Evolutionary conservation across 108 stramenopile genomes (phyloP).

Genomic region (Stephanodiscus triporus): DNA sequence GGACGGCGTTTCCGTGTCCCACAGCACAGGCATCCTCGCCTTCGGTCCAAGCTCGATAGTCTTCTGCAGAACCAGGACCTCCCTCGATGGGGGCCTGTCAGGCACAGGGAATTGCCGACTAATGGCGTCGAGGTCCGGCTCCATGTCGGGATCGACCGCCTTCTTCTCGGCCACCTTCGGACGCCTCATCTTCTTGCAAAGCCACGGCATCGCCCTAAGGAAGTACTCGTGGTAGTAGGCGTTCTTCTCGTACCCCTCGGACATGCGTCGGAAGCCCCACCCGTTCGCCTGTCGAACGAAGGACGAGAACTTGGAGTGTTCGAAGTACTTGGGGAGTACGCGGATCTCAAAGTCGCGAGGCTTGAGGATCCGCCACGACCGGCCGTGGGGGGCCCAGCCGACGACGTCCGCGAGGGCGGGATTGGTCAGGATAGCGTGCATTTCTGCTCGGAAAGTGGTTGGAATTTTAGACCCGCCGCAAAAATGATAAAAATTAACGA

Average conservation of each 20-base stretch:
- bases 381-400: constrained; percentile 76
- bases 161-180: constrained; percentile 62
- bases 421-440: constrained; percentile 68
- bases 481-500: neutral
- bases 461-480: neutral
- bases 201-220: constrained; percentile 39
- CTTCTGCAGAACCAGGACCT: constrained; percentile 57
- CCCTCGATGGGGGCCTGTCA: constrained; percentile 40
- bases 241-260: constrained; percentile 65
- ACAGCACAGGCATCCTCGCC: constrained; percentile 68
- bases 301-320: constrained; percentile 61
- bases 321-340: constrained; percentile 71
- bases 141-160: constrained; percentile 53
- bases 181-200: constrained; percentile 46
- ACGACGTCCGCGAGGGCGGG: constrained; percentile 62
- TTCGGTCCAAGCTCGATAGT: constrained; percentile 68
- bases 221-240: constrained; percentile 70
- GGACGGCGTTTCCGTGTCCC: constrained; percentile 7
- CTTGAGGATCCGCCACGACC: constrained; percentile 71
- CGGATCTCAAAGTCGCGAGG: constrained; percentile 69
- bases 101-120: constrained; percentile 60
- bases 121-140: constrained; percentile 68
- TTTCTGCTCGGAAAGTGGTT: constrained; percentile 38
- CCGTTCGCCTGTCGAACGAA: constrained; percentile 57
- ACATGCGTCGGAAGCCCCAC: constrained; percentile 60